phyloP scores from a whole-genome alignment of 2,329 filamentous ascomycete genomes.

The Trichoderma sp. region DNA sequence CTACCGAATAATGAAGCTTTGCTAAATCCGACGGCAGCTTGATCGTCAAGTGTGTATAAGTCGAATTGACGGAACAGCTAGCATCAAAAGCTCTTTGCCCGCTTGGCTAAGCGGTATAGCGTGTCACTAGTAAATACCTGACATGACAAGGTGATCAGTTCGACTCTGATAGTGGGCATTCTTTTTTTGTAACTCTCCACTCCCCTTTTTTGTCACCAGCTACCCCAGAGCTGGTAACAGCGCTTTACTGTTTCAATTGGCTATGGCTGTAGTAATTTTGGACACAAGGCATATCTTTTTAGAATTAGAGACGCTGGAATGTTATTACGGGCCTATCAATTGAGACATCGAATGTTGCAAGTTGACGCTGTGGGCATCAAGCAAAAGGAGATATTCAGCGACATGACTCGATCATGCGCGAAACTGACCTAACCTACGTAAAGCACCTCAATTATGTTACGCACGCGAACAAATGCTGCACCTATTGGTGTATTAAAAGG shows the following conservation, averaged over 20 bases:
- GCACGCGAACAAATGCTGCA: background rate
- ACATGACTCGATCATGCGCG: background rate
- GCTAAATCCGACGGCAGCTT: background rate
- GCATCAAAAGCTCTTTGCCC: background rate
- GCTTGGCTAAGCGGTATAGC: slow-evolving; percentile 25
- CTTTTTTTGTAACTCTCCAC: background rate
- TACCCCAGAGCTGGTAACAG: background rate
- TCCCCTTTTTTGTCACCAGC: background rate
- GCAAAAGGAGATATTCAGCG: background rate
- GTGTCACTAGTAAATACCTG: slow-evolving; percentile 23
- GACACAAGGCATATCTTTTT: background rate
- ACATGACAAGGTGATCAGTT: slow-evolving; percentile 25
- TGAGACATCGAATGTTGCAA: background rate
- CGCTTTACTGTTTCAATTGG: background rate
- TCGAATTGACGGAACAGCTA: rapidly evolving
- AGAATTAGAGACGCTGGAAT: background rate
- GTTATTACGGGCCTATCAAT: background rate
- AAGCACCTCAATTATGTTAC: background rate
- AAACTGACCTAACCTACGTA: background rate
- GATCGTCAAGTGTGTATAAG: background rate
- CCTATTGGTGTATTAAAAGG: background rate
- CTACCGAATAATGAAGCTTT: background rate
- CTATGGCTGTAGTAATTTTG: background rate
- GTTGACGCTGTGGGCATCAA: background rate
- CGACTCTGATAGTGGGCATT: slow-evolving; percentile 24